Evolutionary conservation across 441 rosid species (phyloP), one percentile per base, ranked within the genome.

Genomic region (Caryocar brasiliense): DNA sequence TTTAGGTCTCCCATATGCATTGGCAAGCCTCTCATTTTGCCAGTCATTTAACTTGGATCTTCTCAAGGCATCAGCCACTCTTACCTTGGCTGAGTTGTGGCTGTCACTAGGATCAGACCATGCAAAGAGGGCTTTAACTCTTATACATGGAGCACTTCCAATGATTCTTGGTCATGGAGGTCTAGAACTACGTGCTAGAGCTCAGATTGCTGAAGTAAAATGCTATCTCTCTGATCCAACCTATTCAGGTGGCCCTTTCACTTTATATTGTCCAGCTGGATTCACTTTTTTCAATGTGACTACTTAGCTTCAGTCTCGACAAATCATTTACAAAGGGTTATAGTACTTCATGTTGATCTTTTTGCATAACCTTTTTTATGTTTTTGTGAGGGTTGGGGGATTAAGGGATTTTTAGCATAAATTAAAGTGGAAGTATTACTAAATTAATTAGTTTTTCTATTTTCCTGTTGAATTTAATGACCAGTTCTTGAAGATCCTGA

Each of bases 101-200:
- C 81, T 88, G 56, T 80, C 78, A 40, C 74, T 86, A 34, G 95
- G 97, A 73, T 68, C 92, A 59, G 64, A 61, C 58, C 97, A 92
- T 79, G 69, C 95, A 51, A 88, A 86, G 52, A 79, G 90, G 57
- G 95, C 95, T 17, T 71, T 78, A 68, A 48, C 53, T 41, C 94
- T 92, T 48, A 51, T 80, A 49, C 86, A 85, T 57, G 81, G 81
- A 18, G 83, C 82, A 33, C 73, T 92, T 68, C 95, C 97, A 3
- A 70, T 88, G 84, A 70, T 88, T 59, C 93, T 86, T 65, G 97
- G 99, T 47, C 90, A 92, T 56, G 99, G 99, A 62, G 97, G 97
- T 44, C 62, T 92, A 61, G 99, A 88, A 79, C 83, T 92, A 15
- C 74, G 82, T 51, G 95, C 93, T 32, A 85, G 97, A 32, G 99